Evolutionary conservation across 2,329 filamentous ascomycete genomes (phyloP).

Genomic region (Metarhizium rileyi): DNA sequence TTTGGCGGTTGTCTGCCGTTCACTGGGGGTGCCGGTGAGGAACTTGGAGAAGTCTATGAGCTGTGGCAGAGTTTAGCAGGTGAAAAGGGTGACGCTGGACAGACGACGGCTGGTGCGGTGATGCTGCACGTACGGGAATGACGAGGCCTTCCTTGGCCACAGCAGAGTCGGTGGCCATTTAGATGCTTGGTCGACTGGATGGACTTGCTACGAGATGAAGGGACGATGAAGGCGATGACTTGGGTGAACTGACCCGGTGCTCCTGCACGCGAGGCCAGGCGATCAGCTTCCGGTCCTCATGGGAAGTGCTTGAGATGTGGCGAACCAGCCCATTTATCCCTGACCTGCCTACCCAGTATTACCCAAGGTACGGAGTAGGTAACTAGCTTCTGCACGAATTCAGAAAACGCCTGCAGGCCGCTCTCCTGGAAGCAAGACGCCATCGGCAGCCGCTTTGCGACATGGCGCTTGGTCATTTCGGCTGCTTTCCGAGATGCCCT

Average conservation of each 20-base stretch:
- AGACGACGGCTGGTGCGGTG: background rate
- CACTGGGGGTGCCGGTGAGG: conserved; percentile 47
- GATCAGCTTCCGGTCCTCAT: background rate
- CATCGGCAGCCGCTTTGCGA: background rate
- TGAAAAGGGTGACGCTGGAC: background rate
- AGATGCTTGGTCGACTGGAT: background rate
- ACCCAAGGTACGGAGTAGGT: background rate
- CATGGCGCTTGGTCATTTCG: background rate
- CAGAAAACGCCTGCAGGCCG: no score
- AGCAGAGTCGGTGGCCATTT: conserved; percentile 28
- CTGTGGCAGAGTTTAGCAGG: conserved; percentile 7
- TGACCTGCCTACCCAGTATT: background rate
- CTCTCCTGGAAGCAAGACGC: background rate
- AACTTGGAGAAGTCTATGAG: conserved; percentile 59
- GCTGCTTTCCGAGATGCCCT: background rate
- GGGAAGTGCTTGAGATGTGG: no score
- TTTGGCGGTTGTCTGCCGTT: conserved; percentile 56
- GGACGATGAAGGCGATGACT: background rate
- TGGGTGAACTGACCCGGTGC: background rate
- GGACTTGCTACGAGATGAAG: background rate
- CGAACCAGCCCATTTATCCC: no score
- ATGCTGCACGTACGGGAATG: conserved; percentile 37
- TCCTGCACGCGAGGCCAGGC: background rate
- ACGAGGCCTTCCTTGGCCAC: conserved; percentile 42
- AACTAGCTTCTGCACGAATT: no score